Evolutionary conservation across 2,329 filamentous ascomycete genomes (phyloP).

Genomic region (Thermoascus crustaceus): DNA sequence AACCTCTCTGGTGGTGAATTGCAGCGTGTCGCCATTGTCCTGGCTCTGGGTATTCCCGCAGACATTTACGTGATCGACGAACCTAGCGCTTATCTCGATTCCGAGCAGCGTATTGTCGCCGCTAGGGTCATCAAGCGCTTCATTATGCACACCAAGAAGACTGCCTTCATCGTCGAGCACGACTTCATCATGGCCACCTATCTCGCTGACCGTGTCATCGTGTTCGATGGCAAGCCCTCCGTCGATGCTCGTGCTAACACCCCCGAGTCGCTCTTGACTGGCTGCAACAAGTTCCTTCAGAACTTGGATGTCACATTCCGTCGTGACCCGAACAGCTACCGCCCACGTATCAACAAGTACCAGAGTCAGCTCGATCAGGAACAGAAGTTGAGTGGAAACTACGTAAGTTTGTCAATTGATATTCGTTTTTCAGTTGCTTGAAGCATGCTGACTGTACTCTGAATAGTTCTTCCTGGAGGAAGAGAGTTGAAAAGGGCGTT

Average conservation of each 20-base stretch:
- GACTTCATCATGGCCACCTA: slow-evolving; percentile 96
- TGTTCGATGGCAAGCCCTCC: slow-evolving; percentile 92
- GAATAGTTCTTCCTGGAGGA: slow-evolving; percentile 90
- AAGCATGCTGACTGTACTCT: slow-evolving; percentile 7
- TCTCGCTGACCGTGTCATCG: slow-evolving; percentile 88
- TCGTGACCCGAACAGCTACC: slow-evolving; percentile 90
- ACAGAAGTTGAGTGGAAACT: slow-evolving; percentile 90
- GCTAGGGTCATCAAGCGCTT: slow-evolving; percentile 98
- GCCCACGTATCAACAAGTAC: slow-evolving; percentile 96
- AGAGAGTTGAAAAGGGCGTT: slow-evolving; percentile 60
- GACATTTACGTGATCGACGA: slow-evolving; percentile 99
- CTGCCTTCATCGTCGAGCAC: slow-evolving; percentile 98
- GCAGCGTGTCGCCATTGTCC: slow-evolving; percentile 96
- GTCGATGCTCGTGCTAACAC: slow-evolving; percentile 78
- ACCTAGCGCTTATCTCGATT: slow-evolving; percentile 94
- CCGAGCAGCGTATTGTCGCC: slow-evolving; percentile 96
- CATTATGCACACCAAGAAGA: slow-evolving; percentile 99
- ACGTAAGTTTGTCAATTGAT: slow-evolving; percentile 49
- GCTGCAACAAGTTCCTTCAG: slow-evolving; percentile 94
- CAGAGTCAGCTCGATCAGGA: slow-evolving; percentile 95
- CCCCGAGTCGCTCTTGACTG: slow-evolving; percentile 85
- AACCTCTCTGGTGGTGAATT: slow-evolving; percentile 98
- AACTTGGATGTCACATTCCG: slow-evolving; percentile 98
- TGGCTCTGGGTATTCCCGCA: slow-evolving; percentile 89
- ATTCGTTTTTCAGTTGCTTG: background rate